Evolutionary conservation across 345 rosid genomes (phyloP).

Genomic region (Dovyalis caffra): DNA sequence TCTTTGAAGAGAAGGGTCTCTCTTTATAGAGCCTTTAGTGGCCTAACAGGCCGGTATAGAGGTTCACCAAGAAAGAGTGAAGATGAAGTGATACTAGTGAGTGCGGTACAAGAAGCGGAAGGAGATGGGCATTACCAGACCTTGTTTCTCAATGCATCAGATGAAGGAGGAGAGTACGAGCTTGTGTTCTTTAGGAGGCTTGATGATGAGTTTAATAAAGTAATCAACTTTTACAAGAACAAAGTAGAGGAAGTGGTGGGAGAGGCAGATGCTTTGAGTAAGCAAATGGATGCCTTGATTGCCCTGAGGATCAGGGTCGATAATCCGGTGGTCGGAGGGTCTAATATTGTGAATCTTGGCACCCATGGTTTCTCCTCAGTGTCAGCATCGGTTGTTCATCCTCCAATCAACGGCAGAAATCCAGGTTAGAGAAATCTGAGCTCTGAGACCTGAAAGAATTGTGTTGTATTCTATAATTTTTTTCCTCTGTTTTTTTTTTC

Average conservation of each 20-base stretch:
- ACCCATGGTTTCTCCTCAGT: slow-evolving; percentile 8
- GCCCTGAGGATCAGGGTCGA: slow-evolving; percentile 71
- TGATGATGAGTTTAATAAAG: slow-evolving; percentile 73
- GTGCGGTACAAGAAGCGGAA: slow-evolving; percentile 26
- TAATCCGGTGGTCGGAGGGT: slow-evolving; percentile 32
- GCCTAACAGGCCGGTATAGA: slow-evolving; percentile 40
- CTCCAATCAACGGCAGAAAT: slow-evolving; percentile 19
- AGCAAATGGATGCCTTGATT: slow-evolving; percentile 72
- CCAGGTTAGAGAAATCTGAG: slow-evolving; percentile 17
- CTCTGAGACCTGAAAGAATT: not conserved
- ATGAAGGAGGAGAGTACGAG: slow-evolving; percentile 59
- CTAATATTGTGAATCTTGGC: slow-evolving; percentile 20
- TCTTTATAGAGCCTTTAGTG: slow-evolving; percentile 77
- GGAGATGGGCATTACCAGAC: slow-evolving; percentile 36
- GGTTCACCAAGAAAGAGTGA: slow-evolving; percentile 39
- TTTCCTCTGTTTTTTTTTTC: no score
- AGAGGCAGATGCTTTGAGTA: slow-evolving; percentile 71
- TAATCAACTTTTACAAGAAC: slow-evolving; percentile 45
- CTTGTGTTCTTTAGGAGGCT: slow-evolving; percentile 54
- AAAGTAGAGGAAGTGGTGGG: slow-evolving; percentile 48
- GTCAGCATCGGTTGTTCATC: slow-evolving; percentile 25
- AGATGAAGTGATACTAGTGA: slow-evolving; percentile 56
- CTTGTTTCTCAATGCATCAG: slow-evolving; percentile 47
- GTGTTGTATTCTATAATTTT: no score
- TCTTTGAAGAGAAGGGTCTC: slow-evolving; percentile 38